Evolutionary conservation across 176 grass and related monocot species (phyloP).

Genomic region (Aegilops bicornis): DNA sequence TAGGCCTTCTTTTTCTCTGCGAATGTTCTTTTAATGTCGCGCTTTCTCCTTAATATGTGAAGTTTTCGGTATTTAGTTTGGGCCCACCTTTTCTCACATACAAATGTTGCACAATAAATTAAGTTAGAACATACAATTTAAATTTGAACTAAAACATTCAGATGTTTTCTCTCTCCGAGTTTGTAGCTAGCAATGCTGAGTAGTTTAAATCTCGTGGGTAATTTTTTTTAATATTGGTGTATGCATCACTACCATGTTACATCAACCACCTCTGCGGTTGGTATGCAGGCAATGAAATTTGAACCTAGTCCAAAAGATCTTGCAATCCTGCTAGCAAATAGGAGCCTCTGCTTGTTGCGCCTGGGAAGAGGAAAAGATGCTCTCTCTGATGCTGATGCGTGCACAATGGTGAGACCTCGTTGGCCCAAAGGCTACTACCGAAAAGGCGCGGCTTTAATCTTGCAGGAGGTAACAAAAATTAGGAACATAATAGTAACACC

Average conservation of each 20-base stretch:
- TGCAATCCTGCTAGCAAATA: not conserved
- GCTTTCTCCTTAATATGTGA: too few species aligned
- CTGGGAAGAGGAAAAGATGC: not conserved
- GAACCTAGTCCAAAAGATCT: not conserved
- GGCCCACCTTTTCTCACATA: not conserved
- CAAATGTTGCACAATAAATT: not conserved
- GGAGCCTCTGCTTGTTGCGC: slow-evolving; percentile 10
- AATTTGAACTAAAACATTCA: too few species aligned
- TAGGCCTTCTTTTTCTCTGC: too few species aligned
- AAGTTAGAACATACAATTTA: too few species aligned
- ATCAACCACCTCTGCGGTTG: not conserved
- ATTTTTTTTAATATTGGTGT: not conserved
- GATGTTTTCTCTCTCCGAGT: not conserved
- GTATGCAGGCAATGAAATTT: not conserved
- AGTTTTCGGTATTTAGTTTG: too few species aligned
- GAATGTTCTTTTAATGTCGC: too few species aligned
- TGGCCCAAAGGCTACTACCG: slow-evolving; percentile 5
- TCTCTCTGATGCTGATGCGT: not conserved
- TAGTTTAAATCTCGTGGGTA: not conserved
- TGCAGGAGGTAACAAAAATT: not conserved
- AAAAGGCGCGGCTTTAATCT: not conserved
- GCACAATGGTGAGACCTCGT: not conserved
- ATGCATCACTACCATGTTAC: not conserved
- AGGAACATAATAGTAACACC: not conserved
- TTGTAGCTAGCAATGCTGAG: not conserved